phyloP scores from a whole-genome alignment of 129 eudicot genomes.

The Kitagawia praeruptora region DNA sequence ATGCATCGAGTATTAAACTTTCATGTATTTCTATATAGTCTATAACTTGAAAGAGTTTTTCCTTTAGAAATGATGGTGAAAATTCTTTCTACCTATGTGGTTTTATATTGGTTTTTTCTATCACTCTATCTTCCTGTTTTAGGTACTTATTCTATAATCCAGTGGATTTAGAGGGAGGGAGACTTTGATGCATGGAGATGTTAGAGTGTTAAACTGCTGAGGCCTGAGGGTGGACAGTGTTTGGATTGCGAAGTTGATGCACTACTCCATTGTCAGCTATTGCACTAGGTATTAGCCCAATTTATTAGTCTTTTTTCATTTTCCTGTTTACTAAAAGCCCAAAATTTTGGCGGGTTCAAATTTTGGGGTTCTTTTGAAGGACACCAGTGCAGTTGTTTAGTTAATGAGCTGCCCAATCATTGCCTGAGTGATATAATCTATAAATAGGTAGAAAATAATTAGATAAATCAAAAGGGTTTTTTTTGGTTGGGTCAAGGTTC shows the following conservation, averaged over 20 bases:
- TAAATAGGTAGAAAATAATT: no score
- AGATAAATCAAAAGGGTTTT: no score
- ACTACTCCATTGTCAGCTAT: neutral
- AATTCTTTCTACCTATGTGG: neutral
- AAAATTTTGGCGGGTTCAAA: neutral
- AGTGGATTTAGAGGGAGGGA: no score
- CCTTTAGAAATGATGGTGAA: neutral
- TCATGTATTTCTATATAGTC: neutral
- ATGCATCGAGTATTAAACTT: neutral
- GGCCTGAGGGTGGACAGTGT: neutral
- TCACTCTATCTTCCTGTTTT: neutral
- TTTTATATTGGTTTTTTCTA: neutral
- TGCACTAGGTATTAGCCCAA: neutral
- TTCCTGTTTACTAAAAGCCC: neutral
- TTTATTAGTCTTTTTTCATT: neutral
- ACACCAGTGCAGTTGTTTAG: no score
- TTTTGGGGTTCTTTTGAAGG: no score
- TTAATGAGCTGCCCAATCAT: no score
- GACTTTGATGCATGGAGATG: neutral
- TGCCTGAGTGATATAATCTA: no score
- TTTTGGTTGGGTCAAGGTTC: no score
- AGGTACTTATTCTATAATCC: neutral
- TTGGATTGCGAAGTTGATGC: neutral
- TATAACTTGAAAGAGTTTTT: neutral
- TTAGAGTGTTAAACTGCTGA: neutral